Evolutionary conservation across 306 rosid species (phyloP), one percentile per base, ranked within the genome.

Genomic region (Dryas alaskensis): DNA sequence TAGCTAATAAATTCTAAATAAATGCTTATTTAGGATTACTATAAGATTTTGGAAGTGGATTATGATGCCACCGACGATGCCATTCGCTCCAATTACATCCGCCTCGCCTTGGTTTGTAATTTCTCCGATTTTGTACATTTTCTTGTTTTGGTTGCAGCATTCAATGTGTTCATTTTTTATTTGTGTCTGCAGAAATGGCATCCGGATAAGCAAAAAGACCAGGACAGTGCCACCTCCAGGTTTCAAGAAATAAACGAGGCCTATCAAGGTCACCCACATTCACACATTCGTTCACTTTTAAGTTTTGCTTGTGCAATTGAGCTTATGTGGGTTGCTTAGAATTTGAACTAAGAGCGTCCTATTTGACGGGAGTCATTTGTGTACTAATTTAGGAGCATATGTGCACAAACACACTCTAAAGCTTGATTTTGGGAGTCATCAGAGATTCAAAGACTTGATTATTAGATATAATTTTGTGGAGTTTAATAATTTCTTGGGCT

Each of bases 201-300:
- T 71, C 99, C 99, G 31, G 99, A 95, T 75, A 95, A 95, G 85
- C 89, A 86, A 69, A 90, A 88, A 50, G 89, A 75, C 82, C 87
- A 84, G 65, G 90, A 80, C 70, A 42, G 74, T 54, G 54, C 98
- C 7, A 92, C 98, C 45, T 86, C 96, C 7, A 81, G 86, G 53
- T 95, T 95, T 70, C 99, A 95, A 81, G 96, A 90, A 42, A 95
- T 95, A 60, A 95, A 90, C 54, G 98, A 95, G 84, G 99, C 99
- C 2, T 95, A 92, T 68, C 90, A 87, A 72, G 97, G 99, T 91
- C 37, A 55, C 4, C 62, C 4, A 49, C 27, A 31, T 31, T 31
- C 37, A 13, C 46, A 1, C 42, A 9, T 57, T 57, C 66, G 13
- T 57, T 31, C 63, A n/a, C 12, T 27, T 46, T 14, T 46, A 6